Percentiles rank a stretch among this genome's conserved stretches.
These are phyloP conservation scores for Oidiodendron maius DNA, from an alignment of 495 filamentous ascomycete species.

Conservation along the genomic window DNA sequence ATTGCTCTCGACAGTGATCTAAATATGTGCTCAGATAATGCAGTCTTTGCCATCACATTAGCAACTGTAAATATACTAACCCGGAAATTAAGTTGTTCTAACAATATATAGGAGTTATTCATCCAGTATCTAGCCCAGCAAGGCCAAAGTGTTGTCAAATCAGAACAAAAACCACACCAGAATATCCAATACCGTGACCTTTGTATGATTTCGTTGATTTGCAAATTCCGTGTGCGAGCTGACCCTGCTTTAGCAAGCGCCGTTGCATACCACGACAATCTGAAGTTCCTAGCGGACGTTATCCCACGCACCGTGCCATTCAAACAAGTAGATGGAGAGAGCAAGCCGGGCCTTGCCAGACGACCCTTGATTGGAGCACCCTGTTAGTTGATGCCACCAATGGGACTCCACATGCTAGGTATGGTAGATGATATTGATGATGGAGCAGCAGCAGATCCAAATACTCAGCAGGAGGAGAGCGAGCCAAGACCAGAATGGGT, in stretches of 20 bases:
- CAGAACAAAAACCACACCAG: conserved; percentile 84
- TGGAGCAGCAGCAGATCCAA: conserved; percentile 15
- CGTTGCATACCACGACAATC: conserved; percentile 82
- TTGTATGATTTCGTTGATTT: conserved; percentile 39
- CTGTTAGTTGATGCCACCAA: conserved; percentile 31
- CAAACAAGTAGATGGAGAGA: conserved; percentile 55
- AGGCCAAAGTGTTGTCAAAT: conserved; percentile 79
- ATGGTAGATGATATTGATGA: conserved; percentile 5
- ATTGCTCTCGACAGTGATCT: conserved; percentile 84
- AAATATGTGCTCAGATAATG: conserved; percentile 77
- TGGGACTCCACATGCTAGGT: conserved; percentile 1
- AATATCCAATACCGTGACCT: conserved; percentile 97
- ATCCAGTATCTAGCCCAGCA: conserved; percentile 85
- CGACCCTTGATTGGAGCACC: conserved; percentile 39
- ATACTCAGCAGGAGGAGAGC: conserved; percentile 20
- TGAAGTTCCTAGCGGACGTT: conserved; percentile 90
- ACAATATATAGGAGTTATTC: conserved; percentile 73
- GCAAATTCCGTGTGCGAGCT: no score
- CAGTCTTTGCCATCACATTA: conserved; percentile 85
- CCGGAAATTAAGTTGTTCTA: not conserved
- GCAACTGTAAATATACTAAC: conserved; percentile 58
- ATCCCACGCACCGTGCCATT: conserved; percentile 80
- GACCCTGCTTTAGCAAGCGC: conserved; percentile 60
- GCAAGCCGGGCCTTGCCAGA: conserved; percentile 44
- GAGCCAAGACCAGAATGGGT: conserved; percentile 5